These are phyloP conservation scores for Podospora comata DNA, from an alignment of 495 filamentous ascomycete species.

Conservation along the genomic window DNA sequence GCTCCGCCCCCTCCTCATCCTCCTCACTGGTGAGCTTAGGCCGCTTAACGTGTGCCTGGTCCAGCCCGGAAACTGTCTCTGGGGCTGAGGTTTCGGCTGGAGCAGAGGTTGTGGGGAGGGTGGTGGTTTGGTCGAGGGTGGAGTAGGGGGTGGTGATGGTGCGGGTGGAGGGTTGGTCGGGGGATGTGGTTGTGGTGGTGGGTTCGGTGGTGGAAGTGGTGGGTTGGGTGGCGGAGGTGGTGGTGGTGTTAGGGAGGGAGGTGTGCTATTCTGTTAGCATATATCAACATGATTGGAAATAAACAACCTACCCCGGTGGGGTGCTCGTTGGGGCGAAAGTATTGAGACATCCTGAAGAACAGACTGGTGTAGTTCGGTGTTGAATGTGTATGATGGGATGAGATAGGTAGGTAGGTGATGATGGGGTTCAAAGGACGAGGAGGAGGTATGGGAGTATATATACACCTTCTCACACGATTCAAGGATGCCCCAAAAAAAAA, in stretches of 20 bases:
- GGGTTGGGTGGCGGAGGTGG: background rate
- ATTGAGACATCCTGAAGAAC: no score
- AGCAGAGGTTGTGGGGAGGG: background rate
- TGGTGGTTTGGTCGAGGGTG: background rate
- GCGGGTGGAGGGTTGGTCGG: background rate
- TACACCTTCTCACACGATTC: no score
- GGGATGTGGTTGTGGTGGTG: no score
- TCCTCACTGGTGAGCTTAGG: background rate
- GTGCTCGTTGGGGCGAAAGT: no score
- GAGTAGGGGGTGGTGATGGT: background rate
- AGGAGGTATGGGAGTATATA: no score
- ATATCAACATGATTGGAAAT: no score
- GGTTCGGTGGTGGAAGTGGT: background rate
- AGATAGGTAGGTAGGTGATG: no score
- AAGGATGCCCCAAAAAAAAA: background rate
- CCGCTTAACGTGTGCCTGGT: no score
- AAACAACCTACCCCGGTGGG: no score
- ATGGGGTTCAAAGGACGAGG: no score
- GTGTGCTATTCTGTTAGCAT: background rate
- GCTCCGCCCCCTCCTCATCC: background rate
- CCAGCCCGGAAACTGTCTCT: background rate
- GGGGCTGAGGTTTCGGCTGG: background rate
- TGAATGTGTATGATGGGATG: no score
- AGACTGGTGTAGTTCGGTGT: no score
- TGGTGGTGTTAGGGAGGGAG: background rate